Conservation (phyloP, 306 rosid species). For the Vigna hirtella region DNA sequence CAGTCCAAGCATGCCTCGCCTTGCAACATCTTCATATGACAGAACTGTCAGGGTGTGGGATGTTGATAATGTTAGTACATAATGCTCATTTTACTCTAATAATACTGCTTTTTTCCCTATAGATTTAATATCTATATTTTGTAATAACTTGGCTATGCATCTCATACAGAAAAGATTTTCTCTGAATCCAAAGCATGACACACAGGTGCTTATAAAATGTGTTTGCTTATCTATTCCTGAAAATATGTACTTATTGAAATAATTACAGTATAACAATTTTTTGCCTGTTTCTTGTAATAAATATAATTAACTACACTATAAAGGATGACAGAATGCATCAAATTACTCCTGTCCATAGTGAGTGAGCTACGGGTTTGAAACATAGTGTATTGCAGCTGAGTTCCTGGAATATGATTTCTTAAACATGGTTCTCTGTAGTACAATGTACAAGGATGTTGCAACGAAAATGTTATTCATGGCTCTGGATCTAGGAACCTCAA, state of each 20-base stretch:
- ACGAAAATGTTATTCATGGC: constrained; percentile 3
- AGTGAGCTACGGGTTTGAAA: constrained; percentile 7
- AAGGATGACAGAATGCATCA: neutral
- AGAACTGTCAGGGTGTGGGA: constrained; percentile 99
- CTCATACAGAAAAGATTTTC: constrained; percentile 3
- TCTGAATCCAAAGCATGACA: neutral
- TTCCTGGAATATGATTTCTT: neutral
- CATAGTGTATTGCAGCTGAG: neutral
- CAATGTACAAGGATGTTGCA: neutral
- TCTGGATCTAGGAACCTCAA: constrained; percentile 6
- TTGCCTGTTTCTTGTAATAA: constrained; percentile 11
- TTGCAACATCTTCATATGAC: constrained; percentile 97
- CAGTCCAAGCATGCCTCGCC: constrained; percentile 93
- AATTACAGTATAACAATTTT: neutral
- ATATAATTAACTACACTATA: neutral
- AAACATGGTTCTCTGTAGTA: constrained; percentile 3
- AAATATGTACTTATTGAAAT: neutral
- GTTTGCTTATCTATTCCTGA: neutral
- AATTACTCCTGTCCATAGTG: neutral
- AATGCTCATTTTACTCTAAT: constrained; percentile 10
- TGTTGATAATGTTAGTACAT: constrained; percentile 84
- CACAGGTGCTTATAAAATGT: neutral
- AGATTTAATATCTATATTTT: constrained; percentile 27
- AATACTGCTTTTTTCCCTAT: neutral
- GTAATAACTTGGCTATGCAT: constrained; percentile 11